Conservation (phyloP, 2,329 filamentous ascomycete species). For the Ciborinia camelliae region DNA sequence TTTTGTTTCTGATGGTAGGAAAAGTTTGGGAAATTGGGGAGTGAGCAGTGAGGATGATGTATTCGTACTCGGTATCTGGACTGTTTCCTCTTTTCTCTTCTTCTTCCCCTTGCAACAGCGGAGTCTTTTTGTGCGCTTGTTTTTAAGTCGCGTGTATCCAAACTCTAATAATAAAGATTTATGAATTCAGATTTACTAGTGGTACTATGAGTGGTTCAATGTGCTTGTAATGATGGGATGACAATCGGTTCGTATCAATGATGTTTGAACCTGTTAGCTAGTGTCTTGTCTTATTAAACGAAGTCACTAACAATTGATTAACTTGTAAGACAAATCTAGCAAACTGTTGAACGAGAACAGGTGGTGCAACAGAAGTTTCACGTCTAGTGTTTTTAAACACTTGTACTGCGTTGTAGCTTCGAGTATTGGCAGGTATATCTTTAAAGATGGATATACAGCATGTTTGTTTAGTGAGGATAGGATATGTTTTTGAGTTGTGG, state of each 20-base stretch:
- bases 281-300: not conserved
- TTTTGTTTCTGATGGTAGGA: not conserved
- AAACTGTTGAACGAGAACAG: not conserved
- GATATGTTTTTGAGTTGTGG: no score
- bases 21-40: not conserved
- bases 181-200: not conserved
- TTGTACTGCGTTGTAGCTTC: no score
- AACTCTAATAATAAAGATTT: slow-evolving; percentile 4
- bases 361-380: not conserved
- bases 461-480: no score
- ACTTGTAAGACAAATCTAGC: not conserved
- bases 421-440: no score
- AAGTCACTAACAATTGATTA: not conserved
- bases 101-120: not conserved
- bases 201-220: not conserved
- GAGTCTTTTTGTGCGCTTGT: slow-evolving; percentile 1
- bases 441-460: no score
- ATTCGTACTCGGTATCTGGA: slow-evolving; percentile 4
- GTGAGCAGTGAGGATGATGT: slow-evolving; percentile 4
- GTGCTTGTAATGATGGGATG: not conserved
- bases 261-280: no score
- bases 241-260: not conserved
- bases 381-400: no score
- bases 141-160: slow-evolving; percentile 6
- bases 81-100: not conserved